Evolutionary conservation across 192 early-diverging fungal genomes (phyloP).

Genomic region (Kappamyces sp.): DNA sequence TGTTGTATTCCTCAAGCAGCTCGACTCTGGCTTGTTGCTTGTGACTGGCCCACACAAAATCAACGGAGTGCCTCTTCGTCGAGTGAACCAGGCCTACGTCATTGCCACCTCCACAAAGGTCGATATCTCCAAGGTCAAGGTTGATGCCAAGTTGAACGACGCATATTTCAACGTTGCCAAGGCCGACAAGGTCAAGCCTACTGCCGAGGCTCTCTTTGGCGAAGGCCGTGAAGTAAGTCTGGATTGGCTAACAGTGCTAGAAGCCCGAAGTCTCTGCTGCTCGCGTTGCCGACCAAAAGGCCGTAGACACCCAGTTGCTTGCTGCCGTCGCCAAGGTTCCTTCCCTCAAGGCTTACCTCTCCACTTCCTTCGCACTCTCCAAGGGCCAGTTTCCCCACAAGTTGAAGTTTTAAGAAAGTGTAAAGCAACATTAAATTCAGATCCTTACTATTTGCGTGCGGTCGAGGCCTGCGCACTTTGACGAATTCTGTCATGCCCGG

Average conservation of each 20-base stretch:
- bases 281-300: slow-evolving; percentile 87
- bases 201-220: slow-evolving; percentile 88
- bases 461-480: too few species aligned
- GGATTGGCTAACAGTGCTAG: slow-evolving; percentile 24
- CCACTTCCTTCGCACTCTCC: slow-evolving; percentile 80
- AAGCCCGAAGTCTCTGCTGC: slow-evolving; percentile 73
- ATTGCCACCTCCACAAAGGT: slow-evolving; percentile 99
- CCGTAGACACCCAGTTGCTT: slow-evolving; percentile 76
- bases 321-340: slow-evolving; percentile 79
- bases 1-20: slow-evolving; percentile 97
- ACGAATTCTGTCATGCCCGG: too few species aligned
- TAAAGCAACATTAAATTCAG: too few species aligned
- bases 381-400: slow-evolving; percentile 96
- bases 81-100: slow-evolving; percentile 99
- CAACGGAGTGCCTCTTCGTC: slow-evolving; percentile 97
- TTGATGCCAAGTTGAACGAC: slow-evolving; percentile 84
- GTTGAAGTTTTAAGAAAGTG: slow-evolving; percentile 81
- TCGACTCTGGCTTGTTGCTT: slow-evolving; percentile 88
- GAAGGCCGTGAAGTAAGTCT: slow-evolving; percentile 41
- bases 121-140: slow-evolving; percentile 72
- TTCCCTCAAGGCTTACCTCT: slow-evolving; percentile 82
- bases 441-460: too few species aligned
- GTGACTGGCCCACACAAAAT: slow-evolving; percentile 97
- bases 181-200: slow-evolving; percentile 65
- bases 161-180: slow-evolving; percentile 85